Evolutionary conservation across 2,329 filamentous ascomycete species (phyloP).

Genomic region (Dactylellina sp.): DNA sequence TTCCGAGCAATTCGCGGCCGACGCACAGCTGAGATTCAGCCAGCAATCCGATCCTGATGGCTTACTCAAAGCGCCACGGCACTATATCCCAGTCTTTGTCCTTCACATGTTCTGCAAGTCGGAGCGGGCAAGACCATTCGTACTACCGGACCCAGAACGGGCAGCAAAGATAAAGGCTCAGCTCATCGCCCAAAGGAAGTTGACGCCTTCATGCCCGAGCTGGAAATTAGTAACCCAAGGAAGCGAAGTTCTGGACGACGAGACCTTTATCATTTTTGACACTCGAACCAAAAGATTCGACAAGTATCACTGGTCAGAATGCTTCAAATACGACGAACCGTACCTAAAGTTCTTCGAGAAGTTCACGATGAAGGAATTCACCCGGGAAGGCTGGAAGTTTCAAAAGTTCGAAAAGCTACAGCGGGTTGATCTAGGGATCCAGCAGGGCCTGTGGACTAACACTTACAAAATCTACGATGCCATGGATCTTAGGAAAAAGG

Average conservation of each 20-base stretch:
- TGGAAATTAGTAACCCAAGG: slow-evolving; percentile 37
- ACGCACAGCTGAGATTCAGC: slow-evolving; percentile 56
- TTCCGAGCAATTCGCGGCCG: slow-evolving; percentile 54
- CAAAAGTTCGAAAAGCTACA: slow-evolving; percentile 60
- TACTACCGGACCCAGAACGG: slow-evolving; percentile 55
- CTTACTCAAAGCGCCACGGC: slow-evolving; percentile 59
- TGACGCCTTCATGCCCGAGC: slow-evolving; percentile 47
- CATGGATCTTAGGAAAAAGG: slow-evolving; percentile 36
- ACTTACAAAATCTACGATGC: slow-evolving; percentile 51
- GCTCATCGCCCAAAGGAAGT: slow-evolving; percentile 46
- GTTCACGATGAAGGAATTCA: slow-evolving; percentile 59
- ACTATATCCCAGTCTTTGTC: slow-evolving; percentile 60
- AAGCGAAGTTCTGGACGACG: slow-evolving; percentile 58
- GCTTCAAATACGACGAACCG: slow-evolving; percentile 60
- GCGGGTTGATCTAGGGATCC: slow-evolving; percentile 60
- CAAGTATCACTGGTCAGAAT: slow-evolving; percentile 60
- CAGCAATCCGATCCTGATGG: slow-evolving; percentile 59
- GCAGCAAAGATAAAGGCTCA: slow-evolving; percentile 50
- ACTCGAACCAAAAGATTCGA: slow-evolving; percentile 59
- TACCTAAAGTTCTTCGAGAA: slow-evolving; percentile 61
- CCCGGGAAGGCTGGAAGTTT: slow-evolving; percentile 59
- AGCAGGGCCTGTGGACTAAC: slow-evolving; percentile 57
- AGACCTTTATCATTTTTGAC: slow-evolving; percentile 60
- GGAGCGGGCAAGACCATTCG: slow-evolving; percentile 53
- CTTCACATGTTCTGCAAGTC: slow-evolving; percentile 60